Conservation (phyloP, 805 yeast genomes). For the Candida verbasci region DNA sequence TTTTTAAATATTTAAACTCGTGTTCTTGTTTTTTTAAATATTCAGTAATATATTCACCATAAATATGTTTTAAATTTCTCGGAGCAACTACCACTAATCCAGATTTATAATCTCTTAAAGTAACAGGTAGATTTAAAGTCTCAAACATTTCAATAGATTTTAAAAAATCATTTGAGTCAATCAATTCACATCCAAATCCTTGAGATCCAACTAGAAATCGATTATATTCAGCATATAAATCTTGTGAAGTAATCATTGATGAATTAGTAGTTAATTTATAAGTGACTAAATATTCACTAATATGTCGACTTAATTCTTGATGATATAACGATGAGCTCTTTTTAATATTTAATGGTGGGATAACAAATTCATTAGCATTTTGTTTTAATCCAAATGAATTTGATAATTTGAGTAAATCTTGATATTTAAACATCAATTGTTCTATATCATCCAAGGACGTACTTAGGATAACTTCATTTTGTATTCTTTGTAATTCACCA, state of each 20-base stretch:
- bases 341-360: constrained; percentile 34
- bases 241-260: constrained; percentile 38
- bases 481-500: constrained; percentile 50
- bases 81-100: constrained; percentile 32
- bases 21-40: constrained; percentile 20
- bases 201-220: constrained; percentile 29
- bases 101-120: constrained; percentile 28
- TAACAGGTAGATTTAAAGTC: constrained; percentile 53
- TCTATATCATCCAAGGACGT: constrained; percentile 74
- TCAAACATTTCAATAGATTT: constrained; percentile 59
- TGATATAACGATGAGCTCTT: constrained; percentile 37
- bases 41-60: constrained; percentile 23
- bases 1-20: constrained; percentile 20
- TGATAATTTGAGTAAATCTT: constrained; percentile 61
- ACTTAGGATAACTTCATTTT: constrained; percentile 57
- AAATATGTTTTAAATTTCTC: constrained; percentile 19
- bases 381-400: constrained; percentile 27
- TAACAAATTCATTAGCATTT: constrained; percentile 4
- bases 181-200: constrained; percentile 55
- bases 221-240: constrained; percentile 39
- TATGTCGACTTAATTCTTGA: constrained; percentile 72
- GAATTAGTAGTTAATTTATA: constrained; percentile 25
- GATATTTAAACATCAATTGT: constrained; percentile 72
- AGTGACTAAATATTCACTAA: constrained; percentile 61
- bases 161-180: constrained; percentile 65